Percentiles rank a stretch among this genome's conserved stretches.
Conservation (phyloP, 768 basidiomycete genomes). For the Lentinus tigrinus region DNA sequence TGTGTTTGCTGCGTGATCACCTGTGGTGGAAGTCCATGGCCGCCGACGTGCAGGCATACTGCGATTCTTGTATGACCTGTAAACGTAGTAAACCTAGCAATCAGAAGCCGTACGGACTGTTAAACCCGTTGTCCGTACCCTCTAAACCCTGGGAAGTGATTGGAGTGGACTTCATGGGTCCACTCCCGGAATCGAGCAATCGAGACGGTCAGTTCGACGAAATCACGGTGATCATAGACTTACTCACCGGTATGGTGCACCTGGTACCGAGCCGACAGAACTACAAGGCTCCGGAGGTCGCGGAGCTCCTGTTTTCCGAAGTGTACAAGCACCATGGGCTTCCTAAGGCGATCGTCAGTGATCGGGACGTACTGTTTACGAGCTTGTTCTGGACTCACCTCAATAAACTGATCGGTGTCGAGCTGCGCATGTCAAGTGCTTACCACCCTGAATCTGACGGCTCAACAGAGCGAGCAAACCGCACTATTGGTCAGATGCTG, state of each 20-base stretch:
- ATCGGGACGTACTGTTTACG: constrained; percentile 34
- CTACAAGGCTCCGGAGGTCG: constrained; percentile 33
- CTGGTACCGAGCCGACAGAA: constrained; percentile 27
- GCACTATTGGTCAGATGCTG: constrained; percentile 17
- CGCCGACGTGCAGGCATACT: constrained; percentile 19
- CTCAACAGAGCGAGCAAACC: constrained; percentile 19
- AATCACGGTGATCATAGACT: constrained; percentile 25
- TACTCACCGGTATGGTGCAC: constrained; percentile 24
- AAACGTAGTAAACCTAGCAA: constrained; percentile 13
- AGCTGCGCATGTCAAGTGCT: constrained; percentile 26
- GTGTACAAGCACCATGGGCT: constrained; percentile 39
- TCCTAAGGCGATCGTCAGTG: constrained; percentile 25
- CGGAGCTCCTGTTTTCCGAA: constrained; percentile 33
- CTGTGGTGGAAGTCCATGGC: constrained; percentile 34
- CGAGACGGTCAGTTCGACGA: constrained; percentile 20
- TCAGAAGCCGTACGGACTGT: constrained; percentile 26
- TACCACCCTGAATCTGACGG: constrained; percentile 34
- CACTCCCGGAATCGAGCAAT: constrained; percentile 27
- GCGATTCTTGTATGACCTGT: constrained; percentile 18
- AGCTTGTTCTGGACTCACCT: constrained; percentile 33
- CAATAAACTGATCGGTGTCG: constrained; percentile 16
- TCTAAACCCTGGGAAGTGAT: constrained; percentile 36
- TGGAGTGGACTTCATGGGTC: constrained; percentile 39
- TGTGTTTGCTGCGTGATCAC: constrained; percentile 29
- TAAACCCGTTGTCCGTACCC: constrained; percentile 30